Conservation (phyloP, 495 filamentous ascomycete genomes). For the Penicillium goetzii region DNA sequence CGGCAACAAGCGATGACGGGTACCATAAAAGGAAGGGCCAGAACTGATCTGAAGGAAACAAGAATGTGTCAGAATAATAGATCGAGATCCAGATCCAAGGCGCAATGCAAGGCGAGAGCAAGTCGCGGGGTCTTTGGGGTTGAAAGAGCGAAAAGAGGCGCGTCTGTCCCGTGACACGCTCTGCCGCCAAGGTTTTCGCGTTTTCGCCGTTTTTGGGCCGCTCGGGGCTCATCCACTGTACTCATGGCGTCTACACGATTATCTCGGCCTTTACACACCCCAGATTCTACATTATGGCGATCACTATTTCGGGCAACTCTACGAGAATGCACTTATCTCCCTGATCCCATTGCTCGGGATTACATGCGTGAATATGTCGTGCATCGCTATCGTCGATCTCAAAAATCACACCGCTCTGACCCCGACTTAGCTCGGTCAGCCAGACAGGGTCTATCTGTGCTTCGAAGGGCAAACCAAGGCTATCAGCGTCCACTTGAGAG, state of each 20-base stretch:
- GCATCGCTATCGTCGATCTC: constrained; percentile 55
- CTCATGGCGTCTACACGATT: constrained; percentile 18
- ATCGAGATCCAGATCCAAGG: constrained; percentile 21
- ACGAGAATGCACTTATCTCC: constrained; percentile 84
- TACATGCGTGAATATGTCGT: constrained; percentile 63
- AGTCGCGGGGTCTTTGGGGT: constrained; percentile 29
- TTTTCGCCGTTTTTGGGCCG: constrained; percentile 32
- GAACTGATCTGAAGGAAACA: constrained; percentile 7
- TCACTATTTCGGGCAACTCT: constrained; percentile 78
- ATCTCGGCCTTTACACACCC: constrained; percentile 9
- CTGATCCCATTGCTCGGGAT: constrained; percentile 66
- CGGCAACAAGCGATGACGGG: constrained; percentile 23
- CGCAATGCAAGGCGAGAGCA: constrained; percentile 31
- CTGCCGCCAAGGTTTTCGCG: constrained; percentile 35
- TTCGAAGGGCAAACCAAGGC: constrained; percentile 68
- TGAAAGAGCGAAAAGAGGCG: constrained; percentile 35
- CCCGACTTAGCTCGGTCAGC: constrained; percentile 30
- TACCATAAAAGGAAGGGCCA: constrained; percentile 23
- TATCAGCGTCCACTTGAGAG: constrained; percentile 62
- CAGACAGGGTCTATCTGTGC: constrained; percentile 31
- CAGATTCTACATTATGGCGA: constrained; percentile 44
- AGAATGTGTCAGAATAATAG: constrained; percentile 26
- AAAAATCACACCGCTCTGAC: constrained; percentile 17
- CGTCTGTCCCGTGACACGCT: constrained; percentile 38
- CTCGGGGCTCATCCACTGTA: constrained; percentile 21